Percentiles rank a stretch among this genome's conserved stretches.
These are phyloP conservation scores for Spiromastix sp. DNA, from an alignment of 2,329 filamentous ascomycete species.

Conservation along the genomic window DNA sequence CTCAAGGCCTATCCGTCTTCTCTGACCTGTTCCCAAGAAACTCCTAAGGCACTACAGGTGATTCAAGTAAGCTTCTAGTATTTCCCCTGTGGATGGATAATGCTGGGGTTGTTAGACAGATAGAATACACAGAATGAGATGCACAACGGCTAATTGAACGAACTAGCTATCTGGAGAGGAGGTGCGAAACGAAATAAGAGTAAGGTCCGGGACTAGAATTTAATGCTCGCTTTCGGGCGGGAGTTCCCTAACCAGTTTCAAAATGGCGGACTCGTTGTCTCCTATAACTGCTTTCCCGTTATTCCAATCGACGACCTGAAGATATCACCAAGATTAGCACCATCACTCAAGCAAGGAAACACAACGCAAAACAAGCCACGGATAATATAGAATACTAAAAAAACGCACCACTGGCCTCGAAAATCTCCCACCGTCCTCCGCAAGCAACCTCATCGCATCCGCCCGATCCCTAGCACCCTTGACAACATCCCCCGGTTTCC, in stretches of 20 bases:
- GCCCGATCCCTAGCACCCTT: slow-evolving; percentile 61
- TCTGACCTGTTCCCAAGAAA: too few species aligned
- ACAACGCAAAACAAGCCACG: slow-evolving; percentile 4
- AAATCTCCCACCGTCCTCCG: slow-evolving; percentile 56
- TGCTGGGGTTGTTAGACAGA: too few species aligned
- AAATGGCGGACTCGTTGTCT: slow-evolving; percentile 67
- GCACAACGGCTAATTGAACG: too few species aligned
- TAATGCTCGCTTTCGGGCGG: too few species aligned
- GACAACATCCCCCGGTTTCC: slow-evolving; percentile 56
- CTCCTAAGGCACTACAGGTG: too few species aligned
- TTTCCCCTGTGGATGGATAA: too few species aligned
- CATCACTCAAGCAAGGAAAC: slow-evolving; percentile 9
- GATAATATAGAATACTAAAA: slow-evolving; percentile 1
- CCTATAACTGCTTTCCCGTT: slow-evolving; percentile 63
- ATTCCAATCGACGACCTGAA: slow-evolving; percentile 73
- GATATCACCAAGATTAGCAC: background rate
- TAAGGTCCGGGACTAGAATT: too few species aligned
- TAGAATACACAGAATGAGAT: too few species aligned
- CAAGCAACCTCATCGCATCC: slow-evolving; percentile 73
- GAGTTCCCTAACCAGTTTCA: slow-evolving; percentile 62
- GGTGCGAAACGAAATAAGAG: too few species aligned
- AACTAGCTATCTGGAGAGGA: too few species aligned
- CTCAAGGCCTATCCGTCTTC: too few species aligned
- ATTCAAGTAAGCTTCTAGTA: too few species aligned
- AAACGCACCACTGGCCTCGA: slow-evolving; percentile 63